phyloP scores from a whole-genome alignment of 2,329 filamentous ascomycete genomes.

The Calycina herbarum region DNA sequence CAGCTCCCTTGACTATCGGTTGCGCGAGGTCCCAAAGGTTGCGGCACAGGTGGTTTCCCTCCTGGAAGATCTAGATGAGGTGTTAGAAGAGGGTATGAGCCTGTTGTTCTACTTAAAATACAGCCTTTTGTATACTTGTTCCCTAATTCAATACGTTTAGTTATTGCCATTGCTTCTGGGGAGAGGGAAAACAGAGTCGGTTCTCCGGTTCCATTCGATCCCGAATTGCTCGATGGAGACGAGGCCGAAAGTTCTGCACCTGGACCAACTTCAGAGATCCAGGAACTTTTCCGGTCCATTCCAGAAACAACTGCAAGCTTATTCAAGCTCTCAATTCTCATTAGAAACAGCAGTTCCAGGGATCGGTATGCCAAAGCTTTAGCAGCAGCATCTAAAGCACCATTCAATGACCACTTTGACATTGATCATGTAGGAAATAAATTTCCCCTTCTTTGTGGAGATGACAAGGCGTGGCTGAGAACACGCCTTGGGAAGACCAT shows the following conservation, averaged over 20 bases:
- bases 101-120: not conserved
- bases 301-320: slow-evolving; percentile 15
- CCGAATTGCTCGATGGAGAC: not conserved
- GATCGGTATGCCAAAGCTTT: slow-evolving; percentile 21
- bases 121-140: not conserved
- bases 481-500: slow-evolving; percentile 32
- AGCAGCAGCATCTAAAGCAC: not conserved
- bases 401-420: slow-evolving; percentile 18
- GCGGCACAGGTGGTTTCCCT: slow-evolving; percentile 10
- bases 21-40: slow-evolving; percentile 21
- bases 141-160: not conserved
- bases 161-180: not conserved
- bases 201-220: not conserved
- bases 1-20: slow-evolving; percentile 23
- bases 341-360: slow-evolving; percentile 17
- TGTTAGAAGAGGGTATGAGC: slow-evolving; percentile 17
- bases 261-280: not conserved
- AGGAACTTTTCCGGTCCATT: slow-evolving; percentile 13
- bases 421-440: slow-evolving; percentile 21
- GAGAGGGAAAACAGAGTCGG: slow-evolving; percentile 2
- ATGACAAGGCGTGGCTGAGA: slow-evolving; percentile 20
- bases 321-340: slow-evolving; percentile 22
- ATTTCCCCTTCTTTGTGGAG: slow-evolving; percentile 7
- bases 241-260: not conserved
- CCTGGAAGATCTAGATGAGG: slow-evolving; percentile 19